Evolutionary conservation across 2,329 filamentous ascomycete genomes (phyloP).

Genomic region (Trichoderma koningii): DNA sequence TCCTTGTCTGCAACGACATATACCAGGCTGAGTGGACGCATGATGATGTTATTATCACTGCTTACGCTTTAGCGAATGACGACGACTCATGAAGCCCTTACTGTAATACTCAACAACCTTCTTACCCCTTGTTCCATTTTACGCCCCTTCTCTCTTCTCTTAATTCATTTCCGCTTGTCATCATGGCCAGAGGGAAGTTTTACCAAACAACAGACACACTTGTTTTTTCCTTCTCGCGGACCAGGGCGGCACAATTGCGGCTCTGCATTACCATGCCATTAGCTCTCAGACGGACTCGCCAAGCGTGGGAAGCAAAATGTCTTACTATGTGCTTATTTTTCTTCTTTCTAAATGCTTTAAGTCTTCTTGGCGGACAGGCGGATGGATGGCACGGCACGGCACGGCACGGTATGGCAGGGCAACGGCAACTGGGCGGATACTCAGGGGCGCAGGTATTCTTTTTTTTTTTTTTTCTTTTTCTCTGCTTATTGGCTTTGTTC

Average conservation of each 20-base stretch:
- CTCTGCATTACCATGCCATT: constrained; percentile 7
- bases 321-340: constrained; percentile 20
- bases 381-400: constrained; percentile 7
- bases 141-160: neutral
- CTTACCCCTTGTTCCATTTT: neutral
- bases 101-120: constrained; percentile 4
- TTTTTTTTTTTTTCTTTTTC: neutral
- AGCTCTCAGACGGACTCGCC: neutral
- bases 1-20: constrained; percentile 6
- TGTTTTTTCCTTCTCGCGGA: constrained; percentile 1
- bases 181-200: constrained; percentile 1
- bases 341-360: constrained; percentile 24
- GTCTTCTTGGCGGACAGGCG: constrained; percentile 20
- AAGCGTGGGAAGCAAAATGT: constrained; percentile 3
- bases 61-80: constrained; percentile 5
- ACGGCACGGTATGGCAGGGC: constrained; percentile 3
- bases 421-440: constrained; percentile 7
- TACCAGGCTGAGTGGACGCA: constrained; percentile 11
- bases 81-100: constrained; percentile 13
- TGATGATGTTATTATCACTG: neutral
- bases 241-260: neutral
- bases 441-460: constrained; percentile 6
- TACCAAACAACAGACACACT: neutral
- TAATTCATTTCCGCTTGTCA: neutral
- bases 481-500: neutral